Percentiles rank a stretch among this genome's conserved stretches.
Evolutionary conservation across 352 stramenopile genomes (phyloP).

Genomic region (Thraustotheca clavata): DNA sequence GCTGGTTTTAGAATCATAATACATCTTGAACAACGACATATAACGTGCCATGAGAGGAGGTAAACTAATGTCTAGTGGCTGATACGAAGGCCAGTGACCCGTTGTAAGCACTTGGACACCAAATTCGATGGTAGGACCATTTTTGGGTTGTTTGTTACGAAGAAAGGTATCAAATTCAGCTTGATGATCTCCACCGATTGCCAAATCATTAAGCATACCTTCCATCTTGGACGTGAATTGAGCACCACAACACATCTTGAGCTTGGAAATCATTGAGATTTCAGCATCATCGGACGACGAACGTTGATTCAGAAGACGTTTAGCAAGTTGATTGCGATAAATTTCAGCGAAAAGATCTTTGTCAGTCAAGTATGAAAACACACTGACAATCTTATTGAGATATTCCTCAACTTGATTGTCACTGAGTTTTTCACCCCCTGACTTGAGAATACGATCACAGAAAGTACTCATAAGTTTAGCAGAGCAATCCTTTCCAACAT

Average conservation of each 20-base stretch:
- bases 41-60: conserved; percentile 91
- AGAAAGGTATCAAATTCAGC: conserved; percentile 93
- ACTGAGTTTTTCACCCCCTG: conserved; percentile 95
- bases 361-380: conserved; percentile 99
- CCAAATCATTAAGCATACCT: conserved; percentile 99
- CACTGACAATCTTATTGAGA: conserved; percentile 96
- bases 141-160: conserved; percentile 71
- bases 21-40: conserved; percentile 96
- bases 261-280: conserved; percentile 98
- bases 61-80: conserved; percentile 92
- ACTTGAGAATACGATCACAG: conserved; percentile 98
- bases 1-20: conserved; percentile 89
- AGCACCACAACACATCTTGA: conserved; percentile 97
- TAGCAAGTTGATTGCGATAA: conserved; percentile 98
- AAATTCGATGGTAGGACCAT: conserved; percentile 81
- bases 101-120: conserved; percentile 97
- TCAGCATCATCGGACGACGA: conserved; percentile 97
- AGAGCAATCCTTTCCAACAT: conserved; percentile 95
- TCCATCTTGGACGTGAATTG: conserved; percentile 99
- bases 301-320: conserved; percentile 97
- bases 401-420: conserved; percentile 96
- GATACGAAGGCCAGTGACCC: conserved; percentile 98
- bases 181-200: conserved; percentile 95
- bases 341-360: conserved; percentile 99
- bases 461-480: conserved; percentile 99